These are phyloP conservation scores for Diplogelasinospora grovesii DNA, from an alignment of 495 filamentous ascomycete species.

Conservation along the genomic window DNA sequence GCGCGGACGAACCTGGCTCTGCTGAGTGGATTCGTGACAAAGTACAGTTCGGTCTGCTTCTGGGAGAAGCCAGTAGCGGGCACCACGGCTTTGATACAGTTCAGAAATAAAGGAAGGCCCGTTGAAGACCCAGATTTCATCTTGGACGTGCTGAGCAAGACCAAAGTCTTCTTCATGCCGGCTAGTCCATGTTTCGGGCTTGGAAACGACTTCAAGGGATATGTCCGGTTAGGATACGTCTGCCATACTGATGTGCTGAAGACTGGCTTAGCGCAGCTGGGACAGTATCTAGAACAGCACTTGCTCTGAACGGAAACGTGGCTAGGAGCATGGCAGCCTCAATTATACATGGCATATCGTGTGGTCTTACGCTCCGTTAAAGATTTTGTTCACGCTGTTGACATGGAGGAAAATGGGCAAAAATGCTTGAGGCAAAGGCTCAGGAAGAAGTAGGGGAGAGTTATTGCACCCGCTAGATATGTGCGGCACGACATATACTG, in stretches of 20 bases:
- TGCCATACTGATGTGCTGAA: conserved; percentile 62
- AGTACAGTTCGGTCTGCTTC: conserved; percentile 53
- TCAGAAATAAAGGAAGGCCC: conserved; percentile 54
- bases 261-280: conserved; percentile 56
- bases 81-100: conserved; percentile 74
- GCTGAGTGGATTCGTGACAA: conserved; percentile 60
- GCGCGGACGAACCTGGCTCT: conserved; percentile 64
- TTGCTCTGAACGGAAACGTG: conserved; percentile 8
- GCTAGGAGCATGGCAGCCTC: too few relatives aligned
- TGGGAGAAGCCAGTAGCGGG: conserved; percentile 78
- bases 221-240: conserved; percentile 75
- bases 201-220: conserved; percentile 65
- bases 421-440: too few relatives aligned
- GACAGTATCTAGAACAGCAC: conserved; percentile 48
- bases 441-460: too few relatives aligned
- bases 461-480: too few relatives aligned
- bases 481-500: too few relatives aligned
- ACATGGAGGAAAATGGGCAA: too few relatives aligned
- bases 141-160: conserved; percentile 57
- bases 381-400: too few relatives aligned
- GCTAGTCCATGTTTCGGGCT: conserved; percentile 70
- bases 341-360: too few relatives aligned
- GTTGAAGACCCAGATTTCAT: conserved; percentile 71
- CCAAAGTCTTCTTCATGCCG: conserved; percentile 74
- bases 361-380: too few relatives aligned